Evolutionary conservation across 495 filamentous ascomycete genomes (phyloP).

Genomic region (Hypoxylon crocopeplum): DNA sequence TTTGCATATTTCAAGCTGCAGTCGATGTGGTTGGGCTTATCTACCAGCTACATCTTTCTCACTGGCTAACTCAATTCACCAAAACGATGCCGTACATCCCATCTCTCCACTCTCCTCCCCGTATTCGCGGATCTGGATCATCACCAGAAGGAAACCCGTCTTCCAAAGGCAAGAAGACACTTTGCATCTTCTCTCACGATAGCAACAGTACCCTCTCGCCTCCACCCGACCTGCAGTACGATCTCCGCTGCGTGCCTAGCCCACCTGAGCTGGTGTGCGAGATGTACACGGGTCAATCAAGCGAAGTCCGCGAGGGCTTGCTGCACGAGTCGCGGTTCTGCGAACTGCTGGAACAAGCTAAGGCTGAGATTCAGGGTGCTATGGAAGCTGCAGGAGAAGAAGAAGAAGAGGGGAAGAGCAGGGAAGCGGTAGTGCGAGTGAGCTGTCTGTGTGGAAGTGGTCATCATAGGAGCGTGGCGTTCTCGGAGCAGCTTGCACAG

Average conservation of each 20-base stretch:
- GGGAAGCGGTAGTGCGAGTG: neutral
- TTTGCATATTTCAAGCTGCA: no score
- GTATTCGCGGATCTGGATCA: neutral
- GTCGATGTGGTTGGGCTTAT: no score
- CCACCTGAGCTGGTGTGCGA: neutral
- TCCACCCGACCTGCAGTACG: constrained; percentile 1
- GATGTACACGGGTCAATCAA: neutral
- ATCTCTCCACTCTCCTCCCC: neutral
- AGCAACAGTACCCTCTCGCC: neutral
- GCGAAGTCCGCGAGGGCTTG: neutral
- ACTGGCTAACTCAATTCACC: no score
- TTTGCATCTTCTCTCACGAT: constrained; percentile 5
- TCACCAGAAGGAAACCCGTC: no score
- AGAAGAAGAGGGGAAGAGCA: no score
- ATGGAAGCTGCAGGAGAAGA: neutral
- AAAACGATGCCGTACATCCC: neutral
- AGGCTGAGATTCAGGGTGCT: neutral
- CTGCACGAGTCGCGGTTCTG: neutral
- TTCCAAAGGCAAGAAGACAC: neutral
- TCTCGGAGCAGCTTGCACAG: constrained; percentile 3
- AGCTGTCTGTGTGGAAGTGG: constrained; percentile 12
- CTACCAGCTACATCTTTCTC: no score
- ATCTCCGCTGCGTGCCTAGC: constrained; percentile 1
- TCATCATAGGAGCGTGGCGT: constrained; percentile 11
- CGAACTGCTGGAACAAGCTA: neutral